These are phyloP conservation scores for Eimeria necatrix DNA, from an alignment of 169 alveolate genomes.

Conservation along the genomic window DNA sequence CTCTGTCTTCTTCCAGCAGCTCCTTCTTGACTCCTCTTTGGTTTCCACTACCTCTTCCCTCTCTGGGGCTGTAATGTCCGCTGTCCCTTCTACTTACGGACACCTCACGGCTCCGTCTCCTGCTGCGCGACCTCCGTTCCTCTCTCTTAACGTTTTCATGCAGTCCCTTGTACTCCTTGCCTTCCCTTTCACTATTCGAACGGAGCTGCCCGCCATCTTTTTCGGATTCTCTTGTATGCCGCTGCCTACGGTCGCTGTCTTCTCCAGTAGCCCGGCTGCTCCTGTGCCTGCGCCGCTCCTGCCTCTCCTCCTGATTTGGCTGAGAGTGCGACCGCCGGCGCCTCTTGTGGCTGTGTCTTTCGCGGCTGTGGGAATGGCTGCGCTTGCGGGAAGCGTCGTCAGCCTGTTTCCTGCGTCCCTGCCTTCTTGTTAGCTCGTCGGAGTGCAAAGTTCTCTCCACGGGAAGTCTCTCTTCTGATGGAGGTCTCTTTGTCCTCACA, in stretches of 20 bases:
- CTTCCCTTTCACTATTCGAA: background rate
- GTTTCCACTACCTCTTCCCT: background rate
- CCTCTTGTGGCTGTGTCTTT: constrained; percentile 32
- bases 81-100: background rate
- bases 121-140: constrained; percentile 26
- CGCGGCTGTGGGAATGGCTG: constrained; percentile 26
- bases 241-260: background rate
- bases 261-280: background rate
- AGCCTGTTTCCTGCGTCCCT: background rate
- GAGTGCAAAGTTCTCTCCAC: background rate
- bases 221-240: background rate
- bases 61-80: constrained; percentile 2
- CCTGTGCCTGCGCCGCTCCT: background rate
- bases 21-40: constrained; percentile 7
- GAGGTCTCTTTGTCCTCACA: background rate
- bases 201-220: background rate
- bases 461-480: background rate
- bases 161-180: background rate
- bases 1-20: background rate
- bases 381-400: background rate
- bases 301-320: constrained; percentile 22
- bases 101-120: constrained; percentile 9
- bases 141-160: constrained; percentile 6
- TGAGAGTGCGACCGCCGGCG: constrained; percentile 8
- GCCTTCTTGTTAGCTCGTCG: background rate